phyloP scores from a whole-genome alignment of 768 basidiomycete genomes.

The Suillus subalutaceus region DNA sequence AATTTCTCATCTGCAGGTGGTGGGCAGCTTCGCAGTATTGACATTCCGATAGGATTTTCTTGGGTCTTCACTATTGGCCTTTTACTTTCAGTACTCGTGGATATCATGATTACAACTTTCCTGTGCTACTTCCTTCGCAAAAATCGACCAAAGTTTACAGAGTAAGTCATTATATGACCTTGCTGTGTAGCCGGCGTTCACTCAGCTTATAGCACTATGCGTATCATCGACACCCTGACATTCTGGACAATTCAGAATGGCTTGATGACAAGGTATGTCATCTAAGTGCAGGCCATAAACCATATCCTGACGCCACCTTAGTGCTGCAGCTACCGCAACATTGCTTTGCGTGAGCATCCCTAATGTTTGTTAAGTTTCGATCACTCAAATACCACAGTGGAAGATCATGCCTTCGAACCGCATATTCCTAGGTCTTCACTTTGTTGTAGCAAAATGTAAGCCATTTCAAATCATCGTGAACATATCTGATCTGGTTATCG shows the following conservation, averaged over 20 bases:
- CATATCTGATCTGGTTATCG: background rate
- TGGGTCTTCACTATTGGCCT: slow-evolving; percentile 49
- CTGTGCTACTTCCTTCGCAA: slow-evolving; percentile 45
- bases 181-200: background rate
- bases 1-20: slow-evolving; percentile 18
- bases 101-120: slow-evolving; percentile 47
- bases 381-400: slow-evolving; percentile 18
- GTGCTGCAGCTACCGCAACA: slow-evolving; percentile 19
- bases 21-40: background rate
- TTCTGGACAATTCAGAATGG: slow-evolving; percentile 28
- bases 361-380: background rate
- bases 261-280: slow-evolving; percentile 24
- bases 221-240: slow-evolving; percentile 23
- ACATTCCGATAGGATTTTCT: background rate
- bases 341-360: slow-evolving; percentile 22
- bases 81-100: slow-evolving; percentile 46
- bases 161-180: slow-evolving; percentile 26
- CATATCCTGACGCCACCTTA: slow-evolving; percentile 6
- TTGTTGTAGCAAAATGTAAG: slow-evolving; percentile 27
- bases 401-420: slow-evolving; percentile 25
- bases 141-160: slow-evolving; percentile 39
- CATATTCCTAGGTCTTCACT: slow-evolving; percentile 28
- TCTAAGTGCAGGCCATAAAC: too few species aligned
- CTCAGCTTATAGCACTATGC: slow-evolving; percentile 20
- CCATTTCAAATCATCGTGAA: background rate